A percentile compares a stretch with the other conserved stretches of the same genome.
Conservation (phyloP, 176 grass and related monocot species). For the Tuctoria greenei region DNA sequence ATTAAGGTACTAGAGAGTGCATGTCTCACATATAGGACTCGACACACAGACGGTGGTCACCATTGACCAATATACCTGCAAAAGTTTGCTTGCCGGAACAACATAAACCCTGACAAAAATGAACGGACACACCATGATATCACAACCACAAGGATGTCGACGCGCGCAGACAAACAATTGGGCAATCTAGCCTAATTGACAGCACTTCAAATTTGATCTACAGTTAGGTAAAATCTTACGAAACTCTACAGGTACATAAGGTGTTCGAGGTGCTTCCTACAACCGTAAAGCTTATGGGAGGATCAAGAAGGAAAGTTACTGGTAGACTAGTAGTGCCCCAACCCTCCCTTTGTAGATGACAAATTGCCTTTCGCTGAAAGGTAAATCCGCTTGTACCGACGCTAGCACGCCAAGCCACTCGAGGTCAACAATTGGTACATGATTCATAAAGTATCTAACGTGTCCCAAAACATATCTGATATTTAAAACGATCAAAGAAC, state of each 20-base stretch:
- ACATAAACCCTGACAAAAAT: conserved; percentile 13
- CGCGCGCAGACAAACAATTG: not conserved
- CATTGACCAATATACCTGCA: not conserved
- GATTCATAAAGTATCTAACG: not conserved
- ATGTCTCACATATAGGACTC: not conserved
- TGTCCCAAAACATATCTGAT: not conserved
- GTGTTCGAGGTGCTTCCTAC: conserved; percentile 28
- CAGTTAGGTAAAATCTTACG: conserved; percentile 36
- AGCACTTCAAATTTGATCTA: conserved; percentile 1
- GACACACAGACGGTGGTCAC: not conserved
- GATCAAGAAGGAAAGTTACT: conserved; percentile 37
- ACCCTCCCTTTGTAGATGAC: conserved; percentile 20
- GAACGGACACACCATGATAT: not conserved
- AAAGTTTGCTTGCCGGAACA: conserved; percentile 16
- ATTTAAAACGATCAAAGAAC: not conserved
- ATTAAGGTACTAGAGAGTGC: conserved; percentile 1
- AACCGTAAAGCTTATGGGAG: conserved; percentile 35
- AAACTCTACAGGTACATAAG: conserved; percentile 35
- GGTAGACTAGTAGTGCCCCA: not conserved
- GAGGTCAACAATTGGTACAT: no score
- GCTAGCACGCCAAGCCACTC: no score
- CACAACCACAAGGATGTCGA: conserved; percentile 24
- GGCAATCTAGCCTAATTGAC: conserved; percentile 6
- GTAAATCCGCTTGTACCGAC: conserved; percentile 39
- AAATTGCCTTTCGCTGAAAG: conserved; percentile 51